phyloP scores from a whole-genome alignment of 1,284 basidiomycete species.

The Xanthoconium separans region DNA sequence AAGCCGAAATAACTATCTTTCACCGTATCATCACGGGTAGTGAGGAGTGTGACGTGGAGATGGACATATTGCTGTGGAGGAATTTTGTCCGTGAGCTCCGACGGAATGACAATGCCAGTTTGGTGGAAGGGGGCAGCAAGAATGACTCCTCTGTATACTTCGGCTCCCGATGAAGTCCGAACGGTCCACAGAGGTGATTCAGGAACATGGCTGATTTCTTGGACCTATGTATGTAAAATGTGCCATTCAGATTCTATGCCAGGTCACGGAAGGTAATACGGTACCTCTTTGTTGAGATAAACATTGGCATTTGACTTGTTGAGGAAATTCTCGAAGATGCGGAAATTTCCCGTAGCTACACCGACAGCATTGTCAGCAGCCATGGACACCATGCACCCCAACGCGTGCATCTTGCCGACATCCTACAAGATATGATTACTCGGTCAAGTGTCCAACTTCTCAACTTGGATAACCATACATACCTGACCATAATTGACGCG shows the following conservation, averaged over 20 bases:
- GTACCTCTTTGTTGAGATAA: conserved; percentile 66
- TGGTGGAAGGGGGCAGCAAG: conserved; percentile 77
- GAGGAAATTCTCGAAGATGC: conserved; percentile 84
- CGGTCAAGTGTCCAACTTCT: neutral
- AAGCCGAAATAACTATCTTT: conserved; percentile 75
- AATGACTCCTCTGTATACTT: conserved; percentile 66
- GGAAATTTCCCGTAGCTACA: conserved; percentile 82
- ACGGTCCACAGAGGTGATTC: conserved; percentile 49
- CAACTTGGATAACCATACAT: conserved; percentile 35
- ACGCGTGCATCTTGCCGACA: conserved; percentile 73
- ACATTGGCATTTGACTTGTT: conserved; percentile 67
- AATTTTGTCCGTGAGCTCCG: conserved; percentile 47
- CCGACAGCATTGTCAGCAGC: conserved; percentile 69
- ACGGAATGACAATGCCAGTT: conserved; percentile 53
- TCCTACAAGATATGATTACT: conserved; percentile 43
- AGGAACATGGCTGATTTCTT: conserved; percentile 43
- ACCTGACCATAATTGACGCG: conserved; percentile 91
- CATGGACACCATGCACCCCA: conserved; percentile 76
- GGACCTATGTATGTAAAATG: conserved; percentile 41
- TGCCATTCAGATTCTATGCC: neutral
- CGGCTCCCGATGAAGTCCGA: conserved; percentile 40
- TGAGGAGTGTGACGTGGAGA: conserved; percentile 87
- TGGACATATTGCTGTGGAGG: conserved; percentile 75
- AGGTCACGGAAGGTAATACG: conserved; percentile 14
- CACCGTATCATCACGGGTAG: conserved; percentile 67